Conservation (phyloP, 164 flowering plant genomes). For the Santalum album region DNA sequence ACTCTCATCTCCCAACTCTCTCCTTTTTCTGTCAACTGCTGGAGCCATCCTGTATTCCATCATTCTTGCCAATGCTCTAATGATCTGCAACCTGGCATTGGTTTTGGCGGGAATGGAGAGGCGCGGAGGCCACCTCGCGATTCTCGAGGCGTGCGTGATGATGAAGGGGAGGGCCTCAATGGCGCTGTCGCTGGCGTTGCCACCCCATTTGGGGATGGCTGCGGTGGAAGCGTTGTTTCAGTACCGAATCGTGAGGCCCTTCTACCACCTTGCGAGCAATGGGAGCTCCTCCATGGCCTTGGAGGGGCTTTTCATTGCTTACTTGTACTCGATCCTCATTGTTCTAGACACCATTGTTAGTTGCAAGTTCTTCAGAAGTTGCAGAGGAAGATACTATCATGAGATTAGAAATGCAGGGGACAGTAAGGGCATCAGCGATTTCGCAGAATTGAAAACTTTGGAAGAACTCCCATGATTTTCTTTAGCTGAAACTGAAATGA, state of each 20-base stretch:
- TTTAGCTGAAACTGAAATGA: not conserved
- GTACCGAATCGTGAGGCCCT: conserved; percentile 23
- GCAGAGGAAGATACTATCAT: conserved; percentile 12
- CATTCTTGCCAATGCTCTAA: conserved; percentile 37
- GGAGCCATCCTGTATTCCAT: conserved; percentile 45
- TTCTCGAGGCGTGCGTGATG: conserved; percentile 38
- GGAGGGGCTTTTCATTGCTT: conserved; percentile 34
- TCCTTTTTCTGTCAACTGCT: conserved; percentile 24
- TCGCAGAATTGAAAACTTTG: conserved; percentile 4
- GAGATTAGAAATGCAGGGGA: conserved; percentile 1
- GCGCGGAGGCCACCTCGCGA: conserved; percentile 29
- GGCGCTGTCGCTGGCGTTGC: conserved; percentile 29
- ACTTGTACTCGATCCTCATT: conserved; percentile 27
- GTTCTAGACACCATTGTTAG: conserved; percentile 30
- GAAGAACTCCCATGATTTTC: conserved; percentile 12
- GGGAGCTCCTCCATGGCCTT: conserved; percentile 9
- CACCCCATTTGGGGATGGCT: conserved; percentile 27
- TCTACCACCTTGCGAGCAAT: conserved; percentile 8
- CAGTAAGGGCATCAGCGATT: not conserved
- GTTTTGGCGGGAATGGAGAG: conserved; percentile 34
- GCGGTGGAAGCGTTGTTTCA: conserved; percentile 40
- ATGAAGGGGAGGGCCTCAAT: conserved; percentile 26
- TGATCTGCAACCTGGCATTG: conserved; percentile 43
- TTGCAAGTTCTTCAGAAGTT: conserved; percentile 26
- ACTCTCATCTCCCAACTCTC: conserved; percentile 13